Evolutionary conservation across 768 basidiomycete species (phyloP).

Genomic region (Pleurotus tuoliensis): DNA sequence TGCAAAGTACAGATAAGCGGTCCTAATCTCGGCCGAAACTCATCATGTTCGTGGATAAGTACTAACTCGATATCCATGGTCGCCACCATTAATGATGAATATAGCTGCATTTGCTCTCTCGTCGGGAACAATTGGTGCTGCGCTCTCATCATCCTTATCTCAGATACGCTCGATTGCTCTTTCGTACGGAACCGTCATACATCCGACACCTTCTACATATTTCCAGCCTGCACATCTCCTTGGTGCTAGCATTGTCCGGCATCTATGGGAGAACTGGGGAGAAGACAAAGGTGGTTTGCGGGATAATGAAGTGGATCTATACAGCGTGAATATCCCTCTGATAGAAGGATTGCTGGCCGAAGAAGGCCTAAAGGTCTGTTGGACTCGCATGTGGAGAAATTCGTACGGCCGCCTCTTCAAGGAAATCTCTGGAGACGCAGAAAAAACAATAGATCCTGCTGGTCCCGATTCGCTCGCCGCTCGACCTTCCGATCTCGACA

Average conservation of each 20-base stretch:
- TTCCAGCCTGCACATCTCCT: slow-evolving; percentile 73
- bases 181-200: slow-evolving; percentile 78
- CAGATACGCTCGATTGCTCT: slow-evolving; percentile 76
- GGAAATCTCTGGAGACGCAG: slow-evolving; percentile 25
- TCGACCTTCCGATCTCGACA: background rate
- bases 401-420: slow-evolving; percentile 82
- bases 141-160: slow-evolving; percentile 75
- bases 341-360: slow-evolving; percentile 58
- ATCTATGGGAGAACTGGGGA: slow-evolving; percentile 88
- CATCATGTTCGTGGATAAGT: slow-evolving; percentile 52
- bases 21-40: slow-evolving; percentile 83
- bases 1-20: slow-evolving; percentile 64
- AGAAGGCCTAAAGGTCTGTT: slow-evolving; percentile 62
- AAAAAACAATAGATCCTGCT: slow-evolving; percentile 27
- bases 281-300: slow-evolving; percentile 54
- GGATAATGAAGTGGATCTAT: slow-evolving; percentile 70
- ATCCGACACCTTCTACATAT: slow-evolving; percentile 57
- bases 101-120: slow-evolving; percentile 84
- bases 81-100: slow-evolving; percentile 11
- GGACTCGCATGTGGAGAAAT: slow-evolving; percentile 86
- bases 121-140: slow-evolving; percentile 90
- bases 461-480: slow-evolving; percentile 39
- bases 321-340: slow-evolving; percentile 86
- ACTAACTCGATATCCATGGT: slow-evolving; percentile 1
- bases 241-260: slow-evolving; percentile 58